A percentile compares a stretch with the other conserved stretches of the same genome.
Conservation (phyloP, 495 filamentous ascomycete genomes). For the Massariosphaeria phaeospora region DNA sequence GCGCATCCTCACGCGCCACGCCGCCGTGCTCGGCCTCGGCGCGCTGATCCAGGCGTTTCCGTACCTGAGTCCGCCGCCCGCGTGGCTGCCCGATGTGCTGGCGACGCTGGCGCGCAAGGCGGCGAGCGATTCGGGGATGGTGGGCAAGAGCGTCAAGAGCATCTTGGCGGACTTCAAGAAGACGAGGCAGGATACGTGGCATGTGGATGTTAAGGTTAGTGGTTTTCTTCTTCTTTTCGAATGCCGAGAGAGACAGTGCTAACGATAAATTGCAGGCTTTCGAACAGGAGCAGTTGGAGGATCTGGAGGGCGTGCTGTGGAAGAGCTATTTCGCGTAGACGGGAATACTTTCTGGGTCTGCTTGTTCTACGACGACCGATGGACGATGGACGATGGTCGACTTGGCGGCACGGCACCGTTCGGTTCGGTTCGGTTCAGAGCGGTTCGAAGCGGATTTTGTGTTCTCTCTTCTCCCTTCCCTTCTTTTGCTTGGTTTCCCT, state of each 20-base stretch:
- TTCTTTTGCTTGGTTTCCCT: neutral
- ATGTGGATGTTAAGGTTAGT: constrained; percentile 89
- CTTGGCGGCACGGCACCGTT: neutral
- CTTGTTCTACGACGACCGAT: too few species aligned
- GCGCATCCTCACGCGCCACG: constrained; percentile 76
- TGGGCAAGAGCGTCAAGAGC: constrained; percentile 95
- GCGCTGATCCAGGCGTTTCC: constrained; percentile 95
- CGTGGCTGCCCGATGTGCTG: constrained; percentile 90
- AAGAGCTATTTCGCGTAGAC: constrained; percentile 95
- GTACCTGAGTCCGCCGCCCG: constrained; percentile 85
- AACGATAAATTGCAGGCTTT: constrained; percentile 61
- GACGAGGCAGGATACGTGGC: constrained; percentile 98
- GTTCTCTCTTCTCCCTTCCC: neutral
- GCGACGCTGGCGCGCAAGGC: constrained; percentile 79
- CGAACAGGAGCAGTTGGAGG: constrained; percentile 84
- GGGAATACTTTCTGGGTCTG: too few species aligned
- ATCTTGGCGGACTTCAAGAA: constrained; percentile 98
- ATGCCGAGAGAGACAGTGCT: constrained; percentile 35
- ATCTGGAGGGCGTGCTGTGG: constrained; percentile 95
- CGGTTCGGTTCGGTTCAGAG: neutral
- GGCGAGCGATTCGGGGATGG: constrained; percentile 82
- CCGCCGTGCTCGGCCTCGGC: constrained; percentile 87
- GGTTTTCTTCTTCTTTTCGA: neutral
- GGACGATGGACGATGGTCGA: neutral
- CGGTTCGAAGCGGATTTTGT: neutral